Conservation (phyloP, 2,329 filamentous ascomycete species). For the Cladosporium sp. region DNA sequence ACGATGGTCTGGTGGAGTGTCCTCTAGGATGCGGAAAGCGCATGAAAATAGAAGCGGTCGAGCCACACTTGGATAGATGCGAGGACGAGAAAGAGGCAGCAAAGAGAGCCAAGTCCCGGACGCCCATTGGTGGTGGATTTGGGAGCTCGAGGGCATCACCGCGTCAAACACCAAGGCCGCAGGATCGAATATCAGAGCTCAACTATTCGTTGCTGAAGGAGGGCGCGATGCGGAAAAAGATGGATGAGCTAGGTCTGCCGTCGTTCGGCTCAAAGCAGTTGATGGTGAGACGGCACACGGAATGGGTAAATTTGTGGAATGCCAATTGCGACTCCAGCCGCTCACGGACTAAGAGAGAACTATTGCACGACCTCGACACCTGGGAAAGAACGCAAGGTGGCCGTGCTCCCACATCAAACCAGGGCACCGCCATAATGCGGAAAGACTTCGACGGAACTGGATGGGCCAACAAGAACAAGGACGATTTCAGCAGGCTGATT, state of each 20-base stretch:
- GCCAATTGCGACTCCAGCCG: constrained; percentile 84
- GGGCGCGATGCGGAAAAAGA: constrained; percentile 69
- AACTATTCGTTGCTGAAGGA: constrained; percentile 90
- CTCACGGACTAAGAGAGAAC: constrained; percentile 65
- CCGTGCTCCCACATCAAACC: constrained; percentile 41
- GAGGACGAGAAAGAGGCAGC: constrained; percentile 37
- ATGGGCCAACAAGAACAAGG: constrained; percentile 70
- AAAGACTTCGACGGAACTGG: constrained; percentile 82
- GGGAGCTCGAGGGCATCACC: constrained; percentile 14
- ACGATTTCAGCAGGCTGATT: constrained; percentile 76
- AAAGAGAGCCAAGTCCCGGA: constrained; percentile 20
- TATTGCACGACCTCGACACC: constrained; percentile 72
- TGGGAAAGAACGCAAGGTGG: constrained; percentile 85
- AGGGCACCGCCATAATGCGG: constrained; percentile 58
- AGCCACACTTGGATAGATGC: constrained; percentile 73
- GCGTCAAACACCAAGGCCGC: constrained; percentile 33
- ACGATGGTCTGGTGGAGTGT: constrained; percentile 76
- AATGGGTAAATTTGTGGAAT: constrained; percentile 96
- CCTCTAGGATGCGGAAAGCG: constrained; percentile 70
- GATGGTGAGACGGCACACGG: constrained; percentile 75
- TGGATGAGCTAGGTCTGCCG: constrained; percentile 75
- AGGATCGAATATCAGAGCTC: constrained; percentile 69
- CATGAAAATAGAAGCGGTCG: constrained; percentile 78
- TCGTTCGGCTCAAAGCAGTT: constrained; percentile 63
- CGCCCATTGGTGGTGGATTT: constrained; percentile 14